A percentile compares a stretch with the other conserved stretches of the same genome.
These are phyloP conservation scores for Wickerhamiella nectarea DNA, from an alignment of 805 yeast genomes.

Conservation along the genomic window DNA sequence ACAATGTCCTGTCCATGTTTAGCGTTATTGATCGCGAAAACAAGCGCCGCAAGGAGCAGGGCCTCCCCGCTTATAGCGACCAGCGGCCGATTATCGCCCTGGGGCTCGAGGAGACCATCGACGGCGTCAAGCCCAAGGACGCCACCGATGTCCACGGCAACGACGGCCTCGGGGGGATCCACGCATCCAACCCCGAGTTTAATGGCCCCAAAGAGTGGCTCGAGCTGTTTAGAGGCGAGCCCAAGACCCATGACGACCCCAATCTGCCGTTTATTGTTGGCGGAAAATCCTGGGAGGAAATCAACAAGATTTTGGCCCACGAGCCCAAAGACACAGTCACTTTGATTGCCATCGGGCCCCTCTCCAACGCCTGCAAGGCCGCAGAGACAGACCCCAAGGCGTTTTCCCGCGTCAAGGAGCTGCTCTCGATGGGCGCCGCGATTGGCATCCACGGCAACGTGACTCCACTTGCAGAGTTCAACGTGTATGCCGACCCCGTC, in stretches of 20 bases:
- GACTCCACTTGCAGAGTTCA: slow-evolving; percentile 32
- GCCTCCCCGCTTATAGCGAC: slow-evolving; percentile 18
- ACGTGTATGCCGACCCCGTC: slow-evolving; percentile 29
- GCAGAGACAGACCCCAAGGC: slow-evolving; percentile 28
- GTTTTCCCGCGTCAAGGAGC: slow-evolving; percentile 26
- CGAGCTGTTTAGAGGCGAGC: slow-evolving; percentile 17
- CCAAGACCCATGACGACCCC: slow-evolving; percentile 8
- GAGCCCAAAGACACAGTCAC: slow-evolving; percentile 29
- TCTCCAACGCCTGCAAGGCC: slow-evolving; percentile 30
- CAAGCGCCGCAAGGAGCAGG: slow-evolving; percentile 17
- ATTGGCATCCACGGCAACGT: slow-evolving; percentile 28
- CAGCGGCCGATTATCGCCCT: slow-evolving; percentile 26
- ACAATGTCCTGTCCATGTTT: slow-evolving; percentile 27
- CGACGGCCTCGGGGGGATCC: slow-evolving; percentile 32
- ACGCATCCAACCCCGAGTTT: slow-evolving; percentile 25
- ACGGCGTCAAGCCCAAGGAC: slow-evolving; percentile 21
- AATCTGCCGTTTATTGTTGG: slow-evolving; percentile 22
- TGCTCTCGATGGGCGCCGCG: slow-evolving; percentile 31
- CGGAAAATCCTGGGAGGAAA: slow-evolving; percentile 24
- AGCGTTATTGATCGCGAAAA: slow-evolving; percentile 26
- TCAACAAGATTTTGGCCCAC: slow-evolving; percentile 24
- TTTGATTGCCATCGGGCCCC: slow-evolving; percentile 30
- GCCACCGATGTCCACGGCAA: slow-evolving; percentile 31
- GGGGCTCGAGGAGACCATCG: slow-evolving; percentile 24
- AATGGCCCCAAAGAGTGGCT: slow-evolving; percentile 24